Base-by-base conservation (phyloP, 2,329 filamentous ascomycete species). In the Stachybotrys chlorohalonatus region DNA sequence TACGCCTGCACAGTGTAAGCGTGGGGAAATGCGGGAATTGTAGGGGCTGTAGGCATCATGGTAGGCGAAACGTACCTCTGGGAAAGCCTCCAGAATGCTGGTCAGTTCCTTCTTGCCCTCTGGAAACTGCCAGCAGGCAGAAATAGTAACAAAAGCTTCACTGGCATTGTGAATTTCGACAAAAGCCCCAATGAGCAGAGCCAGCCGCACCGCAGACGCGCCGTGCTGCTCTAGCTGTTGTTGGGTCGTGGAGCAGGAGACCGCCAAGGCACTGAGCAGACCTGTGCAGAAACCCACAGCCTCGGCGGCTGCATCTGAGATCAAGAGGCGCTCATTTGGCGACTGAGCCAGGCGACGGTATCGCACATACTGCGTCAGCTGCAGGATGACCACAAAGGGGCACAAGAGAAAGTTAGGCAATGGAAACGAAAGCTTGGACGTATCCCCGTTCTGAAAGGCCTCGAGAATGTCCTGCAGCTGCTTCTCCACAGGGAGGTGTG, bases 261-360 rank as follows among this genome's bases (percentile, higher is more conserved):
- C 68, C 0, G 71, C 70, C 11, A 69, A 54, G 7, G 74, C 69
- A 47, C 59, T 66, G n/a, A 77, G 52, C 1, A 75, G 53, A 0
- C 74, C 73, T 1, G 66, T 67, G 42, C 74, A 76, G 52, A 75
- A 69, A 0, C 74, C 74, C 15, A 60, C 31, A 2, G 57, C 51
- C 51, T 56, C 57, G 5, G 13, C 56, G 13, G 60, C 51, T 5
- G 13, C 9, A 7, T 46, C 53, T 6, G 32, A 52, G 36, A 42
- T 3, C 11, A 48, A 6, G 9, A 48, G 47, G 17, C 31, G 31
- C 32, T 13, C 31, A 53, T 11, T 9, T 30, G 31, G 53, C 51
- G 24, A 31, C 31, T 13, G 39, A 51, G 1, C 45, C 47, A 24
- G 50, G 51, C 11, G 24, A 11, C 11, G 31, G 16, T n/a, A 53